Conservation (phyloP, 1,139 yeast species). For the Magnusiomyces fungicola region DNA sequence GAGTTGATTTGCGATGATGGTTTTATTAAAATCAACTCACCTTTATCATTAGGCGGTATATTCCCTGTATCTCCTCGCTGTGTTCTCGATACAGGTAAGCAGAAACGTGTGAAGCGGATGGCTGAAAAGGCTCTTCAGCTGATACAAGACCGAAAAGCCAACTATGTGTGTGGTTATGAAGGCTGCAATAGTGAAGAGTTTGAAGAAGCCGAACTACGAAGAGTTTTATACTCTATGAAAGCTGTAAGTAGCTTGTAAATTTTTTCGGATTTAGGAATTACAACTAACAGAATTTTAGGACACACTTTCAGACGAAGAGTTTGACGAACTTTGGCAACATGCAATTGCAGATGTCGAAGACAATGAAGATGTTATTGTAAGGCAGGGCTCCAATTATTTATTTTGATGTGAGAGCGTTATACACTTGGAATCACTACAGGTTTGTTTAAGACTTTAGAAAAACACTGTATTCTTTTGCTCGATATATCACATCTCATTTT, state of each 20-base stretch:
- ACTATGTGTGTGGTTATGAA: conserved; percentile 51
- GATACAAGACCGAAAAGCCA: conserved; percentile 64
- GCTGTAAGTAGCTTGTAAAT: conserved; percentile 27
- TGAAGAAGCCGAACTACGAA: conserved; percentile 27
- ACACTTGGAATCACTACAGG: no score
- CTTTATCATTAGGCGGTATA: conserved; percentile 48
- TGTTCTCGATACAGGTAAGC: conserved; percentile 68
- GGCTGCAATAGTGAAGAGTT: conserved; percentile 34
- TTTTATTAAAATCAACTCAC: conserved; percentile 49
- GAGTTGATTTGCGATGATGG: conserved; percentile 64
- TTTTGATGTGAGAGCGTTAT: no score
- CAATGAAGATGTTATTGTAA: conserved; percentile 76
- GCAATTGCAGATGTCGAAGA: conserved; percentile 57
- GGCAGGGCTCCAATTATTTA: conserved; percentile 52
- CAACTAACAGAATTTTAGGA: conserved; percentile 2
- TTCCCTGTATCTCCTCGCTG: conserved; percentile 60
- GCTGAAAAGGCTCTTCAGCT: conserved; percentile 60
- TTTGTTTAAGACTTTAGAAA: no score
- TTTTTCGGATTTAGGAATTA: not conserved
- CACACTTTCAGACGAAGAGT: conserved; percentile 62
- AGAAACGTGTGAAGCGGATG: conserved; percentile 60
- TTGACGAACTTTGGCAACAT: conserved; percentile 71
- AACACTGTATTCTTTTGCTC: no score
- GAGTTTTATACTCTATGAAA: conserved; percentile 25
- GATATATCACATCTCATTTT: conserved; percentile 12